Conservation (phyloP, 495 filamentous ascomycete species). For the Bombardia bombarda region DNA sequence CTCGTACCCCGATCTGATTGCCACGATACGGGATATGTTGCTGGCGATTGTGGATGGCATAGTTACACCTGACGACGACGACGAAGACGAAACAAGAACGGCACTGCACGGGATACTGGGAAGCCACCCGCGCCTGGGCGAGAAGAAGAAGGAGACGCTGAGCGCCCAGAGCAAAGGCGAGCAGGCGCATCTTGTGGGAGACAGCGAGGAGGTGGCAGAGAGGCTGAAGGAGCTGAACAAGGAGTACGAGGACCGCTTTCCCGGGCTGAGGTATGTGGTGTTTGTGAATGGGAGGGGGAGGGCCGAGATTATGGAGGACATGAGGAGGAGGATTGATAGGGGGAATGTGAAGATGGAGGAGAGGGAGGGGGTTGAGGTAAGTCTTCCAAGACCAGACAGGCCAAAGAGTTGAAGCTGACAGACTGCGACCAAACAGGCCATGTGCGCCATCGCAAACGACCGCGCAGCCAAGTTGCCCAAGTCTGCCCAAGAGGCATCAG, state of each 20-base stretch:
- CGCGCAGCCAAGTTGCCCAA: constrained; percentile 34
- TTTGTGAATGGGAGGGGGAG: constrained; percentile 83
- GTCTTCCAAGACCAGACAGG: too few species aligned
- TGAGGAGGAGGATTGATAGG: constrained; percentile 65
- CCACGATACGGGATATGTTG: constrained; percentile 42
- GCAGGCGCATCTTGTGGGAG: constrained; percentile 61
- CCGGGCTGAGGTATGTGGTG: constrained; percentile 80
- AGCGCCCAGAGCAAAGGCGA: constrained; percentile 71
- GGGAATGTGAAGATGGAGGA: constrained; percentile 61
- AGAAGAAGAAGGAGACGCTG: constrained; percentile 47
- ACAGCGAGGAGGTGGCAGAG: constrained; percentile 40
- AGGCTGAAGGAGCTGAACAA: constrained; percentile 59
- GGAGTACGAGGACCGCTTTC: constrained; percentile 77
- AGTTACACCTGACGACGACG: constrained; percentile 26
- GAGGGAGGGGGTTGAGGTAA: constrained; percentile 67
- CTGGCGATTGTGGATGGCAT: constrained; percentile 34
- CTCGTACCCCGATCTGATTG: constrained; percentile 22
- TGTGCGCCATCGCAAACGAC: constrained; percentile 43
- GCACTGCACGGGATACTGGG: constrained; percentile 58
- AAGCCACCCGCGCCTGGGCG: constrained; percentile 84
- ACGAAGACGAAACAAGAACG: constrained; percentile 2
- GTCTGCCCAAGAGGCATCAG: constrained; percentile 10
- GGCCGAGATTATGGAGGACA: constrained; percentile 73
- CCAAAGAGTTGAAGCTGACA: not conserved
- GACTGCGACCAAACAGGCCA: constrained; percentile 24